A percentile compares a stretch with the other conserved stretches of the same genome.
phyloP scores from a whole-genome alignment of 306 rosid species.

The Dryas alaskensis region DNA sequence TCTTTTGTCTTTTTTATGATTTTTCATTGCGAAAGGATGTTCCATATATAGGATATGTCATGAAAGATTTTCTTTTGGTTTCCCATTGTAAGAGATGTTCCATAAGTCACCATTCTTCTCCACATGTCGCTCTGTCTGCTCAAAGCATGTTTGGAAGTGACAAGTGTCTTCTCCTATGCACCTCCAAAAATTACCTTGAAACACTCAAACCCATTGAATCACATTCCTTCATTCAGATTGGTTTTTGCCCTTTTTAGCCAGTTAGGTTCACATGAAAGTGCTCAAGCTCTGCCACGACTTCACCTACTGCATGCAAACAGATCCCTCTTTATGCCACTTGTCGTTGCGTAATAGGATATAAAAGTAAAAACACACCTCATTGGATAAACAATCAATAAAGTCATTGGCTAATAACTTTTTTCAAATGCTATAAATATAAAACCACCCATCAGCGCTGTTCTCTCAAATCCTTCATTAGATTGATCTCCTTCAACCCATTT shows the following conservation, averaged over 20 bases:
- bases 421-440: neutral
- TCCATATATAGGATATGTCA: no score
- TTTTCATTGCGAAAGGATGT: no score
- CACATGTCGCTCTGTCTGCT: neutral
- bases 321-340: constrained; percentile 7
- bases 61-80: no score
- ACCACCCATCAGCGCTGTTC: neutral
- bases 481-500: neutral
- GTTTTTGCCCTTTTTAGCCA: neutral
- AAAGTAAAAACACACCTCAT: neutral
- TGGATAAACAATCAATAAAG: neutral
- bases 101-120: neutral
- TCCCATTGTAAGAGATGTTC: no score
- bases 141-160: neutral
- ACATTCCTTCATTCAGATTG: neutral
- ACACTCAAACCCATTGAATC: neutral
- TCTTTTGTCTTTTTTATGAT: no score
- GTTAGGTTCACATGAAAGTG: neutral
- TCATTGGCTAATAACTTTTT: neutral
- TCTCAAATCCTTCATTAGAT: neutral
- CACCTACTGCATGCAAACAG: constrained; percentile 12
- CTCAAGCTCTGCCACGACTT: constrained; percentile 25
- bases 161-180: constrained; percentile 8
- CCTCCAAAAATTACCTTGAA: neutral
- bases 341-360: neutral